These are phyloP conservation scores for Aspergillus thermomutatus DNA, from an alignment of 2,329 filamentous ascomycete genomes.

Conservation along the genomic window DNA sequence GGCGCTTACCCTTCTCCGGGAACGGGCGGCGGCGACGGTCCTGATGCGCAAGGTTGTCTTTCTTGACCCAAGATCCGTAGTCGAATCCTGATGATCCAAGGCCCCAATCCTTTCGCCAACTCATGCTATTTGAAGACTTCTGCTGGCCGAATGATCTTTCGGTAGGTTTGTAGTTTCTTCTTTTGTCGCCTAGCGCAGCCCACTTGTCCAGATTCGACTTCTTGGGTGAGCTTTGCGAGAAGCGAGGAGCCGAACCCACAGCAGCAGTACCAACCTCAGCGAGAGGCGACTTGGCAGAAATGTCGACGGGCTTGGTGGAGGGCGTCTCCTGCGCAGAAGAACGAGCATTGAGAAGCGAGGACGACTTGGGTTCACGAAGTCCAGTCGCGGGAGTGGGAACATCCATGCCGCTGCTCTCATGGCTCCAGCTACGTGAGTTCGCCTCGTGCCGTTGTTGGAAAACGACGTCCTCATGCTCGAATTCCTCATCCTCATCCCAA, in stretches of 20 bases:
- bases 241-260: conserved; percentile 33
- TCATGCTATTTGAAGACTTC: conserved; percentile 41
- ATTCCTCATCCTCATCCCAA: conserved; percentile 84
- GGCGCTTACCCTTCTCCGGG: conserved; percentile 48
- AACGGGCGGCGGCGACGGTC: conserved; percentile 38
- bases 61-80: conserved; percentile 33
- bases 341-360: conserved; percentile 49
- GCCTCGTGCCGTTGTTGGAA: conserved; percentile 59
- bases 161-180: conserved; percentile 62
- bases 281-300: conserved; percentile 49
- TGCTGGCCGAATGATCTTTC: conserved; percentile 51
- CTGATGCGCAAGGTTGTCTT: conserved; percentile 25
- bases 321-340: conserved; percentile 34
- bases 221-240: conserved; percentile 61
- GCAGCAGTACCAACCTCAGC: conserved; percentile 59
- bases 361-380: conserved; percentile 54
- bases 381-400: conserved; percentile 49
- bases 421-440: conserved; percentile 75
- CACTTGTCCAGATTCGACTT: conserved; percentile 69
- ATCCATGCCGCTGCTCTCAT: conserved; percentile 61
- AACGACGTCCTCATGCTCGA: conserved; percentile 58
- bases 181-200: conserved; percentile 79
- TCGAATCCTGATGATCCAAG: conserved; percentile 37
- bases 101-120: conserved; percentile 43
- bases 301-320: conserved; percentile 12